Percentiles rank a stretch among this genome's conserved stretches.
These are phyloP conservation scores for Cytidiella melzeri DNA, from an alignment of 768 basidiomycete genomes.

Conservation along the genomic window DNA sequence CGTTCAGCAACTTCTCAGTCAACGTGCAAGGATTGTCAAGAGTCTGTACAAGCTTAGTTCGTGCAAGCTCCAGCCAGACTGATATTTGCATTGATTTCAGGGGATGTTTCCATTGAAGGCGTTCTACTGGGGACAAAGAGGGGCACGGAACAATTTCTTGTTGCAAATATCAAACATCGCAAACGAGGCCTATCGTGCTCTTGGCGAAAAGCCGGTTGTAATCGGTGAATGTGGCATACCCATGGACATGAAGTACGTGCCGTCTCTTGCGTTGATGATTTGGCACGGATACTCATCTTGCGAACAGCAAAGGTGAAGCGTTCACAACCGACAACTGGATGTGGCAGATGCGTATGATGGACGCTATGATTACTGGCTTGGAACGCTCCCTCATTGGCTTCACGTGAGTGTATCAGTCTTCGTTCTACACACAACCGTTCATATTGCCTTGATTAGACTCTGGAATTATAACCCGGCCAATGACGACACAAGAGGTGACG, in stretches of 20 bases:
- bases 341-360: constrained; percentile 92
- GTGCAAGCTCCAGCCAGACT: not conserved
- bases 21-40: constrained; percentile 91
- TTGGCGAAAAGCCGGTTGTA: constrained; percentile 80
- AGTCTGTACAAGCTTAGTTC: constrained; percentile 37
- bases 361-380: constrained; percentile 79
- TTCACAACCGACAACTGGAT: constrained; percentile 67
- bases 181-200: constrained; percentile 53
- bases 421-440: not conserved
- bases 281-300: constrained; percentile 3
- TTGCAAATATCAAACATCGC: constrained; percentile 80
- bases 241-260: constrained; percentile 91
- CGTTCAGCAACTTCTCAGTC: constrained; percentile 78
- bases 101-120: constrained; percentile 79
- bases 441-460: constrained; percentile 40
- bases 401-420: constrained; percentile 57
- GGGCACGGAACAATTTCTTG: constrained; percentile 75
- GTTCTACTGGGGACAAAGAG: constrained; percentile 84
- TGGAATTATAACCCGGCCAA: constrained; percentile 96
- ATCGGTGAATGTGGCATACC: constrained; percentile 94
- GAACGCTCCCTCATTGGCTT: constrained; percentile 76
- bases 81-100: constrained; percentile 33
- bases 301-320: constrained; percentile 61
- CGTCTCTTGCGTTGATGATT: no score
- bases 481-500: constrained; percentile 69